phyloP scores from a whole-genome alignment of 78 protist species.

The Dictyostelium intermedium region DNA sequence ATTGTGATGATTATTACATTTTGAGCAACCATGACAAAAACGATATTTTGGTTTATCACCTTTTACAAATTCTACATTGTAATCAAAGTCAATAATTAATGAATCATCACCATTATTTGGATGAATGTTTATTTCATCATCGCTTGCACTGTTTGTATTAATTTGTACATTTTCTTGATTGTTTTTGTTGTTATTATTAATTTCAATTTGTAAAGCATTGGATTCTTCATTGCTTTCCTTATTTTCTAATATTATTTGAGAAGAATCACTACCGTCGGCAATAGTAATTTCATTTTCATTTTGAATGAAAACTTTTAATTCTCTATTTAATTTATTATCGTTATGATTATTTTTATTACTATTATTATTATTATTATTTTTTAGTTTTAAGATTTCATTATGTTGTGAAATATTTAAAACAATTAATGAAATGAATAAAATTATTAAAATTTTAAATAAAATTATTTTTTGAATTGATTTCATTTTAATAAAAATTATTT shows the following conservation, averaged over 20 bases:
- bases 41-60: not conserved
- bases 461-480: constrained; percentile 1
- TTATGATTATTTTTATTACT: not conserved
- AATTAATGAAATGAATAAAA: not conserved
- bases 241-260: not conserved
- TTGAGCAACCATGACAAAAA: not conserved
- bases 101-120: not conserved
- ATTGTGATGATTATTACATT: not conserved
- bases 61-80: not conserved
- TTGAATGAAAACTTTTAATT: not conserved
- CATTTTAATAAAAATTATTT: not conserved
- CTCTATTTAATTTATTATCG: not conserved
- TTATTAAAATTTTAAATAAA: not conserved
- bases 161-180: not conserved
- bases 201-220: not conserved
- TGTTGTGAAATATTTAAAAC: not conserved
- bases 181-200: not conserved
- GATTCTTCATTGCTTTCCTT: not conserved
- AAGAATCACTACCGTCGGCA: not conserved
- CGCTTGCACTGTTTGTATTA: not conserved
- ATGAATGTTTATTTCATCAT: not conserved
- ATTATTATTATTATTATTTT: not conserved
- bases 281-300: not conserved
- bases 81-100: not conserved
- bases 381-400: not conserved